phyloP scores from a whole-genome alignment of 306 rosid genomes.

The Castanospermum australe region DNA sequence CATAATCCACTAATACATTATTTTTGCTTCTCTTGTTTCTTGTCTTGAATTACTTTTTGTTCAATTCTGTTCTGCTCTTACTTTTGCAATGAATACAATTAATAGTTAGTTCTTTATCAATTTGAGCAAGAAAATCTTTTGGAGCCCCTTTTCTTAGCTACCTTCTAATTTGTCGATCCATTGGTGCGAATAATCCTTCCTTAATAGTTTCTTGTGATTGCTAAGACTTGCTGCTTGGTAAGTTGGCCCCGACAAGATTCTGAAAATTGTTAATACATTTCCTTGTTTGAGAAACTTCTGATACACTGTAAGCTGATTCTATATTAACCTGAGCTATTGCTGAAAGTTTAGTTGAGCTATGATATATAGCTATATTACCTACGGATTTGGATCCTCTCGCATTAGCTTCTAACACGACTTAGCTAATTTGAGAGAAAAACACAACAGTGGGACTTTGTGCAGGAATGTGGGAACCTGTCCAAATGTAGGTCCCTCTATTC shows the following conservation, averaged over 20 bases:
- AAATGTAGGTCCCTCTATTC: background rate
- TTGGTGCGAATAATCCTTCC: background rate
- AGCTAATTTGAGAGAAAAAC: background rate
- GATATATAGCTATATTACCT: background rate
- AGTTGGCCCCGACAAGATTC: background rate
- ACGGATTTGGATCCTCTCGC: background rate
- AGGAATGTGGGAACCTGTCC: background rate
- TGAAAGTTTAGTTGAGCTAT: background rate
- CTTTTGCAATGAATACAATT: background rate
- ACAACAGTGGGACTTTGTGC: slow-evolving; percentile 7
- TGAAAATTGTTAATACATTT: background rate
- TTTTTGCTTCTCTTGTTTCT: background rate
- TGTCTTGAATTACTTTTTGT: background rate
- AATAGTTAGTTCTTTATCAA: background rate
- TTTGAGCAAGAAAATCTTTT: background rate
- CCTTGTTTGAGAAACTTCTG: background rate
- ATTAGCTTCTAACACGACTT: background rate
- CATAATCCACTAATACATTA: background rate
- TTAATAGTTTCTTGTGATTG: background rate
- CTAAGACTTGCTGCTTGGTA: background rate
- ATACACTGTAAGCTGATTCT: background rate
- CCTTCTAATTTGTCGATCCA: background rate
- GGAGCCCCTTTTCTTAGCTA: background rate
- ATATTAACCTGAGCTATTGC: background rate
- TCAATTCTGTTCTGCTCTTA: background rate